phyloP scores from a whole-genome alignment of 2,329 filamentous ascomycete species.

The Venturia pyrina region DNA sequence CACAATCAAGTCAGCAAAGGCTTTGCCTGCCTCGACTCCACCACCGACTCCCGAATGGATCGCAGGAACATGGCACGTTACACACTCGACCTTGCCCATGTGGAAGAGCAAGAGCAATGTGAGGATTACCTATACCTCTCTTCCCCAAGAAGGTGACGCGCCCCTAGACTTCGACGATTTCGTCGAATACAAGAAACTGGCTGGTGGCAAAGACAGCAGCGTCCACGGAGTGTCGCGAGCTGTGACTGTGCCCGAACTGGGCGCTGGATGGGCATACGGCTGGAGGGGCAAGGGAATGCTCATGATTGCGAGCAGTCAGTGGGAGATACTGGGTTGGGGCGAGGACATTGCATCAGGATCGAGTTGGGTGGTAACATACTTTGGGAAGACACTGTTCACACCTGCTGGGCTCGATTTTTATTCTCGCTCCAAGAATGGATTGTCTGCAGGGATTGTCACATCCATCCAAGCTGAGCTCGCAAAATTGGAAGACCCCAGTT shows the following conservation, averaged over 20 bases:
- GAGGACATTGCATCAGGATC: slow-evolving; percentile 39
- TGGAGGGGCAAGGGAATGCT: slow-evolving; percentile 74
- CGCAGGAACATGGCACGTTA: slow-evolving; percentile 16
- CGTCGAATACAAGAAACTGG: slow-evolving; percentile 56
- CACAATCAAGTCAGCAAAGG: slow-evolving; percentile 4
- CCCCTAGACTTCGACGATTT: slow-evolving; percentile 52
- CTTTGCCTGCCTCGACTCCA: slow-evolving; percentile 13
- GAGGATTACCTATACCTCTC: slow-evolving; percentile 60
- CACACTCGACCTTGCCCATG: slow-evolving; percentile 44
- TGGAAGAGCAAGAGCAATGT: slow-evolving; percentile 75
- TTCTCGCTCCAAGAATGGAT: slow-evolving; percentile 48
- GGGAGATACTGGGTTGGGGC: slow-evolving; percentile 74
- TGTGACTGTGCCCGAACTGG: slow-evolving; percentile 20
- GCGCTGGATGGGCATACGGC: slow-evolving; percentile 45
- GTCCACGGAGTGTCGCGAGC: slow-evolving; percentile 57
- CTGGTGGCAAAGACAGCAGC: slow-evolving; percentile 42
- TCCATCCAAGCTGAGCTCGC: slow-evolving; percentile 38
- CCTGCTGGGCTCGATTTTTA: slow-evolving; percentile 75
- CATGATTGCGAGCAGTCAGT: slow-evolving; percentile 61
- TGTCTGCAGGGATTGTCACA: slow-evolving; percentile 39
- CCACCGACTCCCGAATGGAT: slow-evolving; percentile 14
- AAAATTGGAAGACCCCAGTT: slow-evolving; percentile 39
- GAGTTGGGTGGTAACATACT: slow-evolving; percentile 72
- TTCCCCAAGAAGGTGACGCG: slow-evolving; percentile 40
- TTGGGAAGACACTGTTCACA: slow-evolving; percentile 73